Conservation (phyloP, 345 rosid genomes). For the Populus alba region DNA sequence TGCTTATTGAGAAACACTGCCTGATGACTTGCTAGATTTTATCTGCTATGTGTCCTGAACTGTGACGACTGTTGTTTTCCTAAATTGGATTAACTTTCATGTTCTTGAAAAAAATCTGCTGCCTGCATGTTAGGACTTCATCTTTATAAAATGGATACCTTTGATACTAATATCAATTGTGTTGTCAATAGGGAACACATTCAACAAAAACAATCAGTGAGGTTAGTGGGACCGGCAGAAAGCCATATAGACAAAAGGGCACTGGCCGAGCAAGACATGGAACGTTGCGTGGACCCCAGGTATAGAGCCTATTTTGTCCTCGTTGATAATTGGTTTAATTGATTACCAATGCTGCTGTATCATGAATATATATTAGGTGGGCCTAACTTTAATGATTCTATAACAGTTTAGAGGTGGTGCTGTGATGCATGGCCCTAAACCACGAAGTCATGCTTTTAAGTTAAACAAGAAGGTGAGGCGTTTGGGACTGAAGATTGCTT, state of each 20-base stretch:
- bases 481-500: constrained; percentile 83
- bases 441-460: constrained; percentile 89
- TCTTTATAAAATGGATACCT: neutral
- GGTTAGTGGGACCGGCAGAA: constrained; percentile 94
- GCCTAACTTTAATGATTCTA: constrained; percentile 14
- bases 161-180: neutral
- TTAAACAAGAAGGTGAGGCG: constrained; percentile 88
- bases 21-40: neutral
- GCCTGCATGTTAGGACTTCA: neutral
- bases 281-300: constrained; percentile 87
- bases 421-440: constrained; percentile 89
- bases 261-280: constrained; percentile 93
- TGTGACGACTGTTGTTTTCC: neutral
- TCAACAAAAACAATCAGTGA: constrained; percentile 92
- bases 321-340: constrained; percentile 10
- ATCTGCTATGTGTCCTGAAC: neutral
- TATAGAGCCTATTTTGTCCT: constrained; percentile 8
- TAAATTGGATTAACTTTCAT: neutral
- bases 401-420: constrained; percentile 91
- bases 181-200: constrained; percentile 69
- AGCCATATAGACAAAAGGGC: constrained; percentile 87
- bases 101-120: neutral
- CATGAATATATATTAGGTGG: constrained; percentile 8
- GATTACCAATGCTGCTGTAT: constrained; percentile 3
- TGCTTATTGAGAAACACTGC: neutral